Evolutionary conservation across 2,329 filamentous ascomycete species (phyloP), one percentile per base, ranked within the genome.

Genomic region (Fusarium albosuccineum): DNA sequence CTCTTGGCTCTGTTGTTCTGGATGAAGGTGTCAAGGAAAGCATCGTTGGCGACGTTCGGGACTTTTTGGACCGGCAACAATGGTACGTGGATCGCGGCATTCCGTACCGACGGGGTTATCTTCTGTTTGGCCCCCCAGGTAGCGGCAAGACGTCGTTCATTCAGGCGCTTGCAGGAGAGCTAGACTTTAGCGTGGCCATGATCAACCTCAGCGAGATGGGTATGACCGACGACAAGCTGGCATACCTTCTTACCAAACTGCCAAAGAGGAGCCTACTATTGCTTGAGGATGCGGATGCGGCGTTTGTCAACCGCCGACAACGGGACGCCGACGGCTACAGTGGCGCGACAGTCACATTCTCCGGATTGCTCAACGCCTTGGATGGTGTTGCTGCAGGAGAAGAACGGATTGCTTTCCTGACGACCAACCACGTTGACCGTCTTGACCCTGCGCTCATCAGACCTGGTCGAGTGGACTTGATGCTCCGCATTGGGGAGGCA

Each of bases 81-180:
- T 97, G 95, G 94, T 97, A 97, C 75, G 88, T 94, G 50, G 93
- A 97, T 73, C 90, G 95, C n/a, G 95, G 94, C 3, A 97, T 97
- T 67, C 95, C 95, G 0, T 97, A 97, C 74, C 88, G 94, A 16
- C 85, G 94, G 58, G 95, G 94, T 1, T 97, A 97, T 75, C 85
- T 97, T 8, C 85, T 97, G 0, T 93, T 96, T 73, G 94, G 94
- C 0, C 94, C 94, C 5, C 94, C 94, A 0, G 94, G 94, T 0
- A 97, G 92, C 41, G 97, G 93, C 36, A 98, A 97, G 82, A 97
- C 92, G 63, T 97, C 93, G 0, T 98, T 99, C 72, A 97, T 99
- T 66, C 94, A 97, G 78, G 94, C 96, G 1, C 82, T 99, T 41
- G 96, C 96, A 1, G 95, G 94, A n/a, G 90, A 96, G 74, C 80